Evolutionary conservation across 116 monocot species (phyloP).

Genomic region (Posidonia oceanica): DNA sequence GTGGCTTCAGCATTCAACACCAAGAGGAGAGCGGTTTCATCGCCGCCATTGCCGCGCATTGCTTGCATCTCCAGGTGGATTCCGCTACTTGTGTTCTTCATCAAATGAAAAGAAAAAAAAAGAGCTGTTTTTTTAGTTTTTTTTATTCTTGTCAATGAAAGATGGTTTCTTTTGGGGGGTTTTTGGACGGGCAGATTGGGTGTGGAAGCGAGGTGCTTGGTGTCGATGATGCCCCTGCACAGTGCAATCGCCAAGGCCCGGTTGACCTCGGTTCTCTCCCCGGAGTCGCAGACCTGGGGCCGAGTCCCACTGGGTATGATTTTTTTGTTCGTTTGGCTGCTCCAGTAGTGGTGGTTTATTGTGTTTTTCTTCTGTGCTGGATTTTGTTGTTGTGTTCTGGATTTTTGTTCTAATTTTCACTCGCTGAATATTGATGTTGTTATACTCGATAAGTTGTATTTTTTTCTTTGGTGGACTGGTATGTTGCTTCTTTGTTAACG

Average conservation of each 20-base stretch:
- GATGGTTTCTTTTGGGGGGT: not conserved
- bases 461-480: no score
- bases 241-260: slow-evolving; percentile 58
- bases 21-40: not conserved
- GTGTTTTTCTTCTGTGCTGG: not conserved
- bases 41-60: not conserved
- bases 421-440: no score
- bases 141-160: not conserved
- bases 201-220: slow-evolving; percentile 20
- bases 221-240: slow-evolving; percentile 65
- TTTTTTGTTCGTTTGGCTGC: not conserved
- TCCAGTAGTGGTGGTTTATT: no score
- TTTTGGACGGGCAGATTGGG: slow-evolving; percentile 19
- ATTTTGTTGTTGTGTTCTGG: not conserved
- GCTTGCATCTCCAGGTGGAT: not conserved
- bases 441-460: no score
- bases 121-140: not conserved
- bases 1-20: not conserved
- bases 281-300: slow-evolving; percentile 56
- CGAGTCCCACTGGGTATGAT: slow-evolving; percentile 46
- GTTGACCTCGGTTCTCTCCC: slow-evolving; percentile 38
- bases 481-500: no score
- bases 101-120: no score
- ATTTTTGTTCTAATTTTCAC: no score
- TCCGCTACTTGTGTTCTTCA: no score